These are phyloP conservation scores for Fusarium euwallaceae DNA, from an alignment of 2,329 filamentous ascomycete species.

Conservation along the genomic window DNA sequence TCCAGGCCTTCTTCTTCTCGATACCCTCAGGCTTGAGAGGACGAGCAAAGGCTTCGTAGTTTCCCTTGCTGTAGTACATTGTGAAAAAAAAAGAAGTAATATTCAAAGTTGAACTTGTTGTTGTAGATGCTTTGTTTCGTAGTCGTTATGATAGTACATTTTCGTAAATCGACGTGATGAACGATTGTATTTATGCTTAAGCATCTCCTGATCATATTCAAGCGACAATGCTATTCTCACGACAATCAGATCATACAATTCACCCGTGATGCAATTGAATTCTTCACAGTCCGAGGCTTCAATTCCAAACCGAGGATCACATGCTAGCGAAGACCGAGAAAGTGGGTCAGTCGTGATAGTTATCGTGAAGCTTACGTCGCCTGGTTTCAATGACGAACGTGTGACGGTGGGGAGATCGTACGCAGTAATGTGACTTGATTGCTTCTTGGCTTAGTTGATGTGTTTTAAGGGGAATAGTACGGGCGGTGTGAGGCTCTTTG, in stretches of 20 bases:
- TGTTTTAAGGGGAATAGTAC: not conserved
- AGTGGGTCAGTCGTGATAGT: not conserved
- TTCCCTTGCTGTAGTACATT: slow-evolving; percentile 31
- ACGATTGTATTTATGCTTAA: not conserved
- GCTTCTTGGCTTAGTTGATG: not conserved
- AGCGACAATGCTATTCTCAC: not conserved
- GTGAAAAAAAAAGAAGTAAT: not conserved
- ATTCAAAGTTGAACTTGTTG: not conserved
- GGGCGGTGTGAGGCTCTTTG: not conserved
- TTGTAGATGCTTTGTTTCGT: not conserved
- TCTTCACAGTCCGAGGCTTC: not conserved
- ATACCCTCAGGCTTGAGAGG: slow-evolving; percentile 33
- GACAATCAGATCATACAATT: not conserved
- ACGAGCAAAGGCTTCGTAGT: slow-evolving; percentile 30
- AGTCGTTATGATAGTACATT: not conserved
- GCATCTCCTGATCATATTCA: not conserved
- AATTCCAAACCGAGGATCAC: slow-evolving; percentile 1
- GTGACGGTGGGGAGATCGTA: slow-evolving; percentile 5
- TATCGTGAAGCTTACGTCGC: not conserved
- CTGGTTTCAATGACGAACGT: slow-evolving; percentile 1
- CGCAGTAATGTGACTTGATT: not conserved
- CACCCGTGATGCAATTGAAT: not conserved
- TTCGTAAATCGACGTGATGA: not conserved
- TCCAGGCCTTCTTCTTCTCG: slow-evolving; percentile 25
- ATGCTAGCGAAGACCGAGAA: not conserved